Evolutionary conservation across 2,329 filamentous ascomycete genomes (phyloP).

Genomic region (Periglandula ipomoeae): DNA sequence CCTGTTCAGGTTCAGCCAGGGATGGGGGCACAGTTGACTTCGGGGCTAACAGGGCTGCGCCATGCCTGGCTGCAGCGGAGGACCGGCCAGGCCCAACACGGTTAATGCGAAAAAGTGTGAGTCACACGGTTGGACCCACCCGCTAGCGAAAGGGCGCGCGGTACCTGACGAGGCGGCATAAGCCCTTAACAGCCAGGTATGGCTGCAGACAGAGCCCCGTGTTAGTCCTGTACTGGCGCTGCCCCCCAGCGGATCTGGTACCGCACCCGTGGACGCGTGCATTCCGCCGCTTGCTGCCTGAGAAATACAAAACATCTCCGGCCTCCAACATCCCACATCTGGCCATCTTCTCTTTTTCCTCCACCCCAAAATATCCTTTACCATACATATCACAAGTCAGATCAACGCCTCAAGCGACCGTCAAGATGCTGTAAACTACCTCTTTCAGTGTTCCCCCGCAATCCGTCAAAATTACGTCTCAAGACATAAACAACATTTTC

Average conservation of each 20-base stretch:
- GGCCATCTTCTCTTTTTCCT: conserved; percentile 20
- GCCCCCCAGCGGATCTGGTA: conserved; percentile 6
- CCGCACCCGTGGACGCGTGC: conserved; percentile 9
- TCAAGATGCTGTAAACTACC: conserved; percentile 52
- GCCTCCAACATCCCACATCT: conserved; percentile 14
- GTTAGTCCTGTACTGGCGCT: conserved; percentile 3
- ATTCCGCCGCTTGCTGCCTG: conserved; percentile 31
- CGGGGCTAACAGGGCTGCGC: neutral
- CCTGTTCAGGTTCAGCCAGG: no score
- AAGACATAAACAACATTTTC: conserved; percentile 28
- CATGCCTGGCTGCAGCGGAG: neutral
- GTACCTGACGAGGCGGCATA: conserved; percentile 6
- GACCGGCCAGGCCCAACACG: conserved; percentile 20
- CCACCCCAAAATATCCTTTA: conserved; percentile 24
- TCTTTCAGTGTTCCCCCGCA: conserved; percentile 27
- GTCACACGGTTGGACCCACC: conserved; percentile 23
- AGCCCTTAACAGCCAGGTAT: conserved; percentile 1
- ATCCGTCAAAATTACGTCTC: conserved; percentile 46
- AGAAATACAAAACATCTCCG: conserved; percentile 34
- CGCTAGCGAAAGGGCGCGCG: conserved; percentile 15
- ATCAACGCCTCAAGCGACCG: conserved; percentile 28
- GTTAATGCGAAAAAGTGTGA: conserved; percentile 24
- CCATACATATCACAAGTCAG: conserved; percentile 20
- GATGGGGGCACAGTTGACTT: neutral
- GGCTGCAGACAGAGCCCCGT: neutral